Percentiles rank a stretch among this genome's conserved stretches.
Conservation (phyloP, 2,329 filamentous ascomycete species). For the Waltergamsia citrina region DNA sequence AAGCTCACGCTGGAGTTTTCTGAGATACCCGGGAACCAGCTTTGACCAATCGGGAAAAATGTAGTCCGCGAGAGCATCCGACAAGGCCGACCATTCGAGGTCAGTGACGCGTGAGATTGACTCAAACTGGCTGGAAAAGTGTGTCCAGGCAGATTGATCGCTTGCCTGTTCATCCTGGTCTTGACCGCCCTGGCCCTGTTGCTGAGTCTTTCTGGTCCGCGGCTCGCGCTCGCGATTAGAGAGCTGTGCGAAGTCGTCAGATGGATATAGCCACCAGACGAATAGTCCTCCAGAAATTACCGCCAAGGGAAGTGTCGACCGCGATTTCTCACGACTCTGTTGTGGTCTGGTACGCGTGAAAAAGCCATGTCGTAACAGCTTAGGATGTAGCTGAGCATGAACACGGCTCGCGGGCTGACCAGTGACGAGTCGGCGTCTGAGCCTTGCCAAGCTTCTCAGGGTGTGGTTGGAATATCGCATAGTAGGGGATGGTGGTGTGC, state of each 20-base stretch:
- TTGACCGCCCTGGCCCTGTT: slow-evolving; percentile 5
- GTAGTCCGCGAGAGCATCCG: slow-evolving; percentile 54
- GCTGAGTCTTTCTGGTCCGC: neutral
- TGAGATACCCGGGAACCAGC: slow-evolving; percentile 63
- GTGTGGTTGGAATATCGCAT: slow-evolving; percentile 8
- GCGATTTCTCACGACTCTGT: neutral
- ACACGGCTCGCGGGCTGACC: slow-evolving; percentile 3
- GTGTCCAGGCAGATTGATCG: slow-evolving; percentile 34
- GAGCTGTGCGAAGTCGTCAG: slow-evolving; percentile 29
- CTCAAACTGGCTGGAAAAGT: slow-evolving; percentile 37
- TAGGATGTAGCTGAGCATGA: slow-evolving; percentile 1
- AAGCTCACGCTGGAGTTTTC: slow-evolving; percentile 79
- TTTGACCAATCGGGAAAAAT: slow-evolving; percentile 80
- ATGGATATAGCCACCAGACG: slow-evolving; percentile 32
- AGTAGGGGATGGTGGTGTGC: neutral
- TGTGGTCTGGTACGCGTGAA: slow-evolving; percentile 7
- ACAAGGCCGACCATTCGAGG: slow-evolving; percentile 43
- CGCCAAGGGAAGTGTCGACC: slow-evolving; percentile 17
- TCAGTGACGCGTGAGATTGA: slow-evolving; percentile 44
- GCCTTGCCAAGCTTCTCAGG: slow-evolving; percentile 6
- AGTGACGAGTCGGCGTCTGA: neutral
- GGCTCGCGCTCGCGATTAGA: slow-evolving; percentile 8
- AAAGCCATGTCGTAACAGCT: slow-evolving; percentile 10
- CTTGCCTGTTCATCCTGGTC: slow-evolving; percentile 9
- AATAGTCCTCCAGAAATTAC: slow-evolving; percentile 25